Evolutionary conservation across 148 eudicot genomes (phyloP).

Genomic region (Cornus kousa): DNA sequence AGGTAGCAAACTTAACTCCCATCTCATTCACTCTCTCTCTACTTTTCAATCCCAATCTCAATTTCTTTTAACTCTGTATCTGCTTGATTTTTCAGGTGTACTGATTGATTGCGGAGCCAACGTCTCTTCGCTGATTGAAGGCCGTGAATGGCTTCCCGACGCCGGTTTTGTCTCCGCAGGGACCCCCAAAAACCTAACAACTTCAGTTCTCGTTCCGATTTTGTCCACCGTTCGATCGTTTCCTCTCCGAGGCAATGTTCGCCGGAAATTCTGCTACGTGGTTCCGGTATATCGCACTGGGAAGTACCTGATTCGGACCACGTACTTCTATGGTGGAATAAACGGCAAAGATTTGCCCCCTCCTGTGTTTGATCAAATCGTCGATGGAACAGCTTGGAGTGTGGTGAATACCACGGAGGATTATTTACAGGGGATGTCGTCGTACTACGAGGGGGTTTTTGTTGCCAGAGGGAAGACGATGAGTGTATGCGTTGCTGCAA

Average conservation of each 20-base stretch:
- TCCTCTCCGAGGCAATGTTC: constrained; percentile 34
- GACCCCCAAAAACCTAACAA: constrained; percentile 30
- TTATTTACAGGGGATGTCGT: constrained; percentile 40
- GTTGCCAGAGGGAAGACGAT: constrained; percentile 52
- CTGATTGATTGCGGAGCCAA: constrained; percentile 74
- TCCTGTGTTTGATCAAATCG: constrained; percentile 89
- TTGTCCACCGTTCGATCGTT: constrained; percentile 74
- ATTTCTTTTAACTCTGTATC: not conserved
- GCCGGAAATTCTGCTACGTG: constrained; percentile 72
- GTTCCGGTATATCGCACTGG: constrained; percentile 50
- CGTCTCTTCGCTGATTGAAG: constrained; percentile 21
- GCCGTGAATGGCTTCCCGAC: constrained; percentile 66
- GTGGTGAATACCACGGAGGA: constrained; percentile 81
- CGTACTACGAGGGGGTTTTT: constrained; percentile 91
- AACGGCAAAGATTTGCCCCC: constrained; percentile 64
- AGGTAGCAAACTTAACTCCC: constrained; percentile 32
- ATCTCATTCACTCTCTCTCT: not conserved
- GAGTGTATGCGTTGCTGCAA: constrained; percentile 77
- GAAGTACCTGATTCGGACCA: constrained; percentile 68
- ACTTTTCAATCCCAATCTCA: not conserved
- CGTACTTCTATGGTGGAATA: constrained; percentile 82
- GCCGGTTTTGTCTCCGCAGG: constrained; percentile 45
- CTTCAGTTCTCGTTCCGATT: constrained; percentile 28
- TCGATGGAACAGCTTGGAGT: constrained; percentile 82
- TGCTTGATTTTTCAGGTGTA: constrained; percentile 28